A percentile compares a stretch with the other conserved stretches of the same genome.
Evolutionary conservation across 106 monocot species (phyloP).

Genomic region (Dioscorea dumetorum): DNA sequence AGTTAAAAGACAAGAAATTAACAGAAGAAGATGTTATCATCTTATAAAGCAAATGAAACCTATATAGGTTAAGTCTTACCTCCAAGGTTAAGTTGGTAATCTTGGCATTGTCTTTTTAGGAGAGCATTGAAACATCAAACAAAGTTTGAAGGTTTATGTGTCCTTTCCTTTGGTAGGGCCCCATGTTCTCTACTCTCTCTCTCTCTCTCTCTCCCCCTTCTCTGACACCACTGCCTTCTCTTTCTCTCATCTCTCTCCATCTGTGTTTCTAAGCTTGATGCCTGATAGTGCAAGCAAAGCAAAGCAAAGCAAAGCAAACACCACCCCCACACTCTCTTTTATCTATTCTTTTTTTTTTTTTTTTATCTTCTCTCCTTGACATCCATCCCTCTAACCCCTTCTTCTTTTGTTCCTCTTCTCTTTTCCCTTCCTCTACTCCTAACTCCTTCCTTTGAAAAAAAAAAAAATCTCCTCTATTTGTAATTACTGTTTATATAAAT

Average conservation of each 20-base stretch:
- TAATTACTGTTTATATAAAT: too few species aligned
- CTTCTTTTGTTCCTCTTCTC: slow-evolving; percentile 12
- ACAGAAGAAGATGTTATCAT: too few species aligned
- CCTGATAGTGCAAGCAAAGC: slow-evolving; percentile 82
- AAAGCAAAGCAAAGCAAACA: slow-evolving; percentile 51
- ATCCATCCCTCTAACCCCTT: slow-evolving; percentile 7
- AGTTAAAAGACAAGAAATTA: too few species aligned
- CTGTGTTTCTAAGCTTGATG: slow-evolving; percentile 38
- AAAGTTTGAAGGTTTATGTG: too few species aligned
- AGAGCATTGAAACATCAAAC: too few species aligned
- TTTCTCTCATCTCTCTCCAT: slow-evolving; percentile 14
- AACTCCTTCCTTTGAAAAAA: too few species aligned
- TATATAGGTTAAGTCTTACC: too few species aligned
- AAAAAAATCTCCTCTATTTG: not conserved
- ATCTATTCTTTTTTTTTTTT: slow-evolving; percentile 4
- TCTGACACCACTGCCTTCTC: slow-evolving; percentile 20
- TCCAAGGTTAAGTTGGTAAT: too few species aligned
- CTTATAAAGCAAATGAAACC: too few species aligned
- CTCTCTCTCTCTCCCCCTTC: slow-evolving; percentile 2
- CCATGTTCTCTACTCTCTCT: slow-evolving; percentile 8
- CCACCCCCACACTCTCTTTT: slow-evolving; percentile 13
- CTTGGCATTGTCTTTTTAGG: too few species aligned
- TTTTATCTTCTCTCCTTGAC: slow-evolving; percentile 1
- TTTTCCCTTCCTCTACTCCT: not conserved
- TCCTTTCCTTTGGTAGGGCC: slow-evolving; percentile 9